Evolutionary conservation across 495 filamentous ascomycete species (phyloP), one percentile per base, ranked within the genome.

Genomic region (Aspergillus homomorphus): DNA sequence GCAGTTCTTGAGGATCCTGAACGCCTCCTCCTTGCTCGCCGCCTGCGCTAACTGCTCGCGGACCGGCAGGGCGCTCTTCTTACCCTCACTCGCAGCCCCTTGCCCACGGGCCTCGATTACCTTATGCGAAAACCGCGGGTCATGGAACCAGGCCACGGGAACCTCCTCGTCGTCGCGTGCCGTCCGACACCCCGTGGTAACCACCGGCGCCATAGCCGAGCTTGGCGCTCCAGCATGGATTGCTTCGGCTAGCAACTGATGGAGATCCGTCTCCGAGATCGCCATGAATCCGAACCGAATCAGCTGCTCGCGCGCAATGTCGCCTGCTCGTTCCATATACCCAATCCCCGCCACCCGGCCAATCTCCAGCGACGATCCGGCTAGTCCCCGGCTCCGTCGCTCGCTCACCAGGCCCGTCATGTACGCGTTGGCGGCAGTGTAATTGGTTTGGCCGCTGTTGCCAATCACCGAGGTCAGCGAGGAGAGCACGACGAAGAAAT

Each of bases 371-470:
- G 10, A 3, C 2, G 45, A 46, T 1, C 2, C 45, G 8, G 45
- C 45, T 18, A 20, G 18, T 18, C 45, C 45, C 18, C 12, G 12
- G 1, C 10, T 18, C 1, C 19, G 15, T 19, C 45, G 15, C 8
- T 79, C 64, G 3, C 59, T 62, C 0, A 73, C 77, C 0, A 82
- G 44, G 41, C 67, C 63, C n/a, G 62, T 75, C 75, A 64, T 75
- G 72, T 80, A 87, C 75, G 80, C 77, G 64, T 84, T 84, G 4
- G 79, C 82, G 0, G 83, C 79, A 0, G 77, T 76, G 57, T 86
- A 86, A 55, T 82, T 82, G 7, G 76, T 69, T 61, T 85, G 82
- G 1, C 73, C 75, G 0, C 53, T 44, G 38, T 74, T 78, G 6
- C 77, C 77, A 1, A 71, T 63, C 18, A 77, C 55, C 4, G 44